Evolutionary conservation across 1,284 basidiomycete species (phyloP).

Genomic region (Ceratobasidium sp.): DNA sequence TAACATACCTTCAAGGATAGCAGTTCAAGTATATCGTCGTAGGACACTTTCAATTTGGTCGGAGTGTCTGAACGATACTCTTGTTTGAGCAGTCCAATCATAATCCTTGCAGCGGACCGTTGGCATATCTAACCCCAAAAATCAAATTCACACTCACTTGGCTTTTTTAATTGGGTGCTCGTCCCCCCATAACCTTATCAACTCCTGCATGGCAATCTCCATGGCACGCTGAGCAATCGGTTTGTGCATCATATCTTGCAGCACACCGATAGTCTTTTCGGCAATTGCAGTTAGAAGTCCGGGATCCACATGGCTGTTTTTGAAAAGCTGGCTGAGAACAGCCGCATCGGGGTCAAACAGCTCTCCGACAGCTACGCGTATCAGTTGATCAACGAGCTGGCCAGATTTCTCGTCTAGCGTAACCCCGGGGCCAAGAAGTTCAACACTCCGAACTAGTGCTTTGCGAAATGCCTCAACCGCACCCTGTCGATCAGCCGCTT

Average conservation of each 20-base stretch:
- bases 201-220: constrained; percentile 11
- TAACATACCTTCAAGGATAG: constrained; percentile 23
- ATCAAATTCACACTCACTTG: constrained; percentile 34
- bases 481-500: constrained; percentile 42
- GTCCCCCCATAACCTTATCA: constrained; percentile 24
- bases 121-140: background rate
- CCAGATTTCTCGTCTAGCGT: constrained; percentile 19
- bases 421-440: background rate
- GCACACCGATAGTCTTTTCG: constrained; percentile 45
- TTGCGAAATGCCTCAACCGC: background rate
- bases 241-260: constrained; percentile 42
- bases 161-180: constrained; percentile 46
- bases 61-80: constrained; percentile 22
- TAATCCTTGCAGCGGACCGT: constrained; percentile 2
- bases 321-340: constrained; percentile 21
- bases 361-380: constrained; percentile 45
- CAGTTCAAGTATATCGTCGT: constrained; percentile 19
- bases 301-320: constrained; percentile 44
- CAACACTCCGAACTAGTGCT: constrained; percentile 24
- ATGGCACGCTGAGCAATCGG: constrained; percentile 24
- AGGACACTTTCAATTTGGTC: background rate
- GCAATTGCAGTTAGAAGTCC: constrained; percentile 44
- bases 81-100: constrained; percentile 40
- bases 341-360: constrained; percentile 41
- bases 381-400: constrained; percentile 42